Evolutionary conservation across 176 grass and related monocot genomes (phyloP), one percentile per base, ranked within the genome.

Genomic region (Poa annua): DNA sequence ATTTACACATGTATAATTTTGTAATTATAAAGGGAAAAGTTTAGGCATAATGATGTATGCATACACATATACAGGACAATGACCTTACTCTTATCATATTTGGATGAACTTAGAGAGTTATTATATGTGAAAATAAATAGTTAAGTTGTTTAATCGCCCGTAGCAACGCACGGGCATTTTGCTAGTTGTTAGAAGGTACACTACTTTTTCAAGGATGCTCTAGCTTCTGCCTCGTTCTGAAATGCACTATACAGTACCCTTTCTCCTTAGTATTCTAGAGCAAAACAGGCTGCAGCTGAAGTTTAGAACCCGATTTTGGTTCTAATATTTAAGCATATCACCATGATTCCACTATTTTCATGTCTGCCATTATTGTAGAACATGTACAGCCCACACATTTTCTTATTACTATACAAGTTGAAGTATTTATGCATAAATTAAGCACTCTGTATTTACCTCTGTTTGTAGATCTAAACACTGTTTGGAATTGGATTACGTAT

Each of bases 131-230:
- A n/a, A n/a, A n/a, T n/a, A n/a, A n/a, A n/a, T n/a, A n/a, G n/a
- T n/a, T n/a, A n/a, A n/a, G n/a, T n/a, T n/a, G n/a, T n/a, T n/a
- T n/a, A n/a, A n/a, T n/a, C n/a, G n/a, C n/a, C n/a, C n/a, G n/a
- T n/a, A n/a, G n/a, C n/a, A n/a, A n/a, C n/a, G n/a, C n/a, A n/a
- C n/a, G n/a, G n/a, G n/a, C n/a, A n/a, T n/a, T n/a, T n/a, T n/a
- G n/a, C n/a, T n/a, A n/a, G n/a, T 75, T 39, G 2, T 38, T 19
- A 75, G 44, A 52, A 50, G 42, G 19, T 38, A 34, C 56, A 22
- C 21, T 32, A 32, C 60, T 86, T 47, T 85, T 62, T 51, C 29
- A 66, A 66, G 45, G 56, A 84, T 74, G 56, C 29, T 65, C 11
- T 42, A 74, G 67, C 67, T 11, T 32, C 66, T 85, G 60, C 34